Evolutionary conservation across 2,329 filamentous ascomycete species (phyloP), one percentile per base, ranked within the genome.

Genomic region (Apiospora marii): DNA sequence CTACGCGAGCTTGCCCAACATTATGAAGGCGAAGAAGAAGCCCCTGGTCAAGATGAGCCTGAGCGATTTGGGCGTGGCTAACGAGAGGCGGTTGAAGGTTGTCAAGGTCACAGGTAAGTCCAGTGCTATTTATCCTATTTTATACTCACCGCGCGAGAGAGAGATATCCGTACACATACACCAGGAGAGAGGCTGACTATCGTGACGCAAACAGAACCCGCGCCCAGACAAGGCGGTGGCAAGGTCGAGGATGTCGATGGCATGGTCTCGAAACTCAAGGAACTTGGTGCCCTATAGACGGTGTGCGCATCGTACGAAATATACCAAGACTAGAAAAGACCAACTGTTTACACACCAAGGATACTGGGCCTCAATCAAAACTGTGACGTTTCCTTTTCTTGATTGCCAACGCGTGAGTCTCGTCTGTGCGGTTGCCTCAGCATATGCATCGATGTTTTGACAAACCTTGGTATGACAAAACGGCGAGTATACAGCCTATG

Each of bases 1-100:
- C 76, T 99, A 98, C 83, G 96, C 96, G 30, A 98, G 91, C 84
- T 83, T 99, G 89, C 96, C 95, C 69, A 98, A 98, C 82, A 98
- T 99, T 76, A 99, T 99, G 96, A 99, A 98, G 92, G 96, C 96
- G 70, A 99, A 99, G 93, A 99, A 98, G 93, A 99, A 99, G 93
- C 94, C 94, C 80, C 81, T 99, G 78, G 94, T 96, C 80, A 98
- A 98, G 92, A 93, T 94, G 89, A 94, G 89, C 76, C 83, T 98
- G 82, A 89, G 87, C 72, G 96, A 99, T 81, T 93, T 93, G 82
- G 94, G 93, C 1, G 84, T 98, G 61, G 92, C 95, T 78, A 90
- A 89, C 70, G 88, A 89, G 82, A 91, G 89, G 84, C 89, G 95
- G 79, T 84, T 99, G 82, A 98, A 96, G 91, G 93, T 94, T 71